phyloP scores from a whole-genome alignment of 1,284 basidiomycete genomes.

The Leccinum pachyderme region DNA sequence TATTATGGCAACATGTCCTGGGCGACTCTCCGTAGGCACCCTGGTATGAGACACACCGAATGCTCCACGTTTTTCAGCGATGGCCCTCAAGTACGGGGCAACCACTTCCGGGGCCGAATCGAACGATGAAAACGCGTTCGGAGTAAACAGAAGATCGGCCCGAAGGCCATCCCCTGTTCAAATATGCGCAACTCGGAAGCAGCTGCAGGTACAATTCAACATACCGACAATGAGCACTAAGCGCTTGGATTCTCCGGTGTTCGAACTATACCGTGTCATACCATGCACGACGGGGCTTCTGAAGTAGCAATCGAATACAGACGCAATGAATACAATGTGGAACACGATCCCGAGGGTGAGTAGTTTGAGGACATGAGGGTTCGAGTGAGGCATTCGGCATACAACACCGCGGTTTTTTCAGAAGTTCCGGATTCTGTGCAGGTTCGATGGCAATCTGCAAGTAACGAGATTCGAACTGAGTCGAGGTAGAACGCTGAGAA shows the following conservation, averaged over 20 bases:
- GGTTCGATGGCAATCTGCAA: not conserved
- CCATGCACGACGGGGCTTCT: constrained; percentile 76
- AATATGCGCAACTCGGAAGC: not conserved
- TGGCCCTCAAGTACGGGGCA: constrained; percentile 74
- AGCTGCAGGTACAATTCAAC: constrained; percentile 15
- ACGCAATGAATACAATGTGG: constrained; percentile 69
- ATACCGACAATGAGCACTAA: constrained; percentile 80
- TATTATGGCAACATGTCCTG: constrained; percentile 88
- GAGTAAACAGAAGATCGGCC: constrained; percentile 76
- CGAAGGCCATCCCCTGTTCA: constrained; percentile 74
- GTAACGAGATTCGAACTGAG: not conserved
- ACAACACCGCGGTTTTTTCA: not conserved
- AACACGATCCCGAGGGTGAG: constrained; percentile 70
- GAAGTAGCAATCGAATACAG: constrained; percentile 91
- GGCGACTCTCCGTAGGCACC: constrained; percentile 87
- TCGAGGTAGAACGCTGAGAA: not conserved
- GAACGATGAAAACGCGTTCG: constrained; percentile 54
- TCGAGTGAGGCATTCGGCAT: constrained; percentile 18
- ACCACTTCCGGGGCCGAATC: constrained; percentile 60
- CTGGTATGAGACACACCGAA: constrained; percentile 87
- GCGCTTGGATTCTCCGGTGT: constrained; percentile 58
- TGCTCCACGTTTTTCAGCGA: constrained; percentile 65
- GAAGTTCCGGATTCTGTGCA: not conserved
- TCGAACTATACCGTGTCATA: constrained; percentile 55
- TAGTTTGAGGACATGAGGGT: constrained; percentile 36